These are phyloP conservation scores for Coniosporium tulheliwenetii DNA, from an alignment of 2,329 filamentous ascomycete species.

Conservation along the genomic window DNA sequence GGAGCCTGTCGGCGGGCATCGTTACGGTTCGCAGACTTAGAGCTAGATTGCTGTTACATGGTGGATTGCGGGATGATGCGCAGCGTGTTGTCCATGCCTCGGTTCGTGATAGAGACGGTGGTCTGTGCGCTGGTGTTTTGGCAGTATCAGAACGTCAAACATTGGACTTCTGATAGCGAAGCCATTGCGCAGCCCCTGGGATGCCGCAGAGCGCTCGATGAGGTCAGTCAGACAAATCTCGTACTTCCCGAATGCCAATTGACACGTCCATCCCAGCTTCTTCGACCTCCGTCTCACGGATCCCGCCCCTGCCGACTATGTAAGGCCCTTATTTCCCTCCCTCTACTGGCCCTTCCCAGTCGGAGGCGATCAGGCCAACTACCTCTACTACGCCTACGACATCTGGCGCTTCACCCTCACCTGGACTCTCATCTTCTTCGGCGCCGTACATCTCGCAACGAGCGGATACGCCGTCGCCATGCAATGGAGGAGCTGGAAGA, in stretches of 20 bases:
- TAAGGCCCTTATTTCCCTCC: conserved; percentile 59
- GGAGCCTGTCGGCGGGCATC: conserved; percentile 53
- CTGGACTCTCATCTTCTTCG: conserved; percentile 74
- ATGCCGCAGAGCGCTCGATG: no score
- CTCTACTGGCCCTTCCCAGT: conserved; percentile 60
- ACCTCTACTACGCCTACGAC: conserved; percentile 60
- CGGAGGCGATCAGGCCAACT: conserved; percentile 37
- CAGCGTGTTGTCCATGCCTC: no score
- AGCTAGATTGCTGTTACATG: conserved; percentile 6
- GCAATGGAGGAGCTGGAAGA: conserved; percentile 42
- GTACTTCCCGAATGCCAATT: not conserved
- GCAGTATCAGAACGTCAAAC: not conserved
- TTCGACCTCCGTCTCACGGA: conserved; percentile 25
- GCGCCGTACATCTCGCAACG: conserved; percentile 57
- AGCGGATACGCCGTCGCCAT: conserved; percentile 57
- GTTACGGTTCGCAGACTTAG: conserved; percentile 6
- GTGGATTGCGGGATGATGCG: no score
- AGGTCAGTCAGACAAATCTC: no score
- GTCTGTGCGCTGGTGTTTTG: no score
- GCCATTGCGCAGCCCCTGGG: not conserved
- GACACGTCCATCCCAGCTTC: conserved; percentile 15
- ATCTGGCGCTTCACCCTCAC: conserved; percentile 78
- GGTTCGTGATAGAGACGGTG: no score
- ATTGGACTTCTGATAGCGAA: not conserved
- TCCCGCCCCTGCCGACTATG: conserved; percentile 42